Conservation (phyloP, 768 basidiomycete genomes). For the Naematelia encephala region DNA sequence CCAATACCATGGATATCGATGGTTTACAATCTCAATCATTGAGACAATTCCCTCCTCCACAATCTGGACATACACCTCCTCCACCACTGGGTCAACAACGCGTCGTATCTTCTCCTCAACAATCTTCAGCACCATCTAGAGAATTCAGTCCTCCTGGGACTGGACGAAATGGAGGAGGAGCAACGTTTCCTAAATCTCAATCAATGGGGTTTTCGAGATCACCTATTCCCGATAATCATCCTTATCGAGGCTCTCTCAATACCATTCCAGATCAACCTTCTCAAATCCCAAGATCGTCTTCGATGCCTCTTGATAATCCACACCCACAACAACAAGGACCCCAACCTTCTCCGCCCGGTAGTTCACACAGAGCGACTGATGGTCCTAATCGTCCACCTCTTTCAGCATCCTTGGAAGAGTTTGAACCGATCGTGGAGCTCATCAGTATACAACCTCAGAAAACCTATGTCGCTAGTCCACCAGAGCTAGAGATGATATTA, state of each 20-base stretch:
- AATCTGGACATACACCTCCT: conserved; percentile 12
- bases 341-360: conserved; percentile 3
- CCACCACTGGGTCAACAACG: conserved; percentile 3
- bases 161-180: not conserved
- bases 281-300: conserved; percentile 23
- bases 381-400: not conserved
- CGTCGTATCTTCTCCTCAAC: not conserved
- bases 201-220: conserved; percentile 26
- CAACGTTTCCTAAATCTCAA: conserved; percentile 26
- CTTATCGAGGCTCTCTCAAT: conserved; percentile 21
- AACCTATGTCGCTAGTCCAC: conserved; percentile 48
- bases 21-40: conserved; percentile 17
- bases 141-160: conserved; percentile 16
- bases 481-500: conserved; percentile 50
- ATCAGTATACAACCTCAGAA: conserved; percentile 43
- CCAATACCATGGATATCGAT: not conserved
- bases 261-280: conserved; percentile 11
- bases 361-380: not conserved
- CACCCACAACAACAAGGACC: not conserved
- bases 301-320: conserved; percentile 22
- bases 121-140: conserved; percentile 1
- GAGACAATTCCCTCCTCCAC: conserved; percentile 18
- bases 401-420: conserved; percentile 22
- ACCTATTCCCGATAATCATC: conserved; percentile 21
- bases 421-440: conserved; percentile 39